Evolutionary conservation across 805 yeast species (phyloP), one percentile per base, ranked within the genome.

Genomic region (Starmerella kuoi): DNA sequence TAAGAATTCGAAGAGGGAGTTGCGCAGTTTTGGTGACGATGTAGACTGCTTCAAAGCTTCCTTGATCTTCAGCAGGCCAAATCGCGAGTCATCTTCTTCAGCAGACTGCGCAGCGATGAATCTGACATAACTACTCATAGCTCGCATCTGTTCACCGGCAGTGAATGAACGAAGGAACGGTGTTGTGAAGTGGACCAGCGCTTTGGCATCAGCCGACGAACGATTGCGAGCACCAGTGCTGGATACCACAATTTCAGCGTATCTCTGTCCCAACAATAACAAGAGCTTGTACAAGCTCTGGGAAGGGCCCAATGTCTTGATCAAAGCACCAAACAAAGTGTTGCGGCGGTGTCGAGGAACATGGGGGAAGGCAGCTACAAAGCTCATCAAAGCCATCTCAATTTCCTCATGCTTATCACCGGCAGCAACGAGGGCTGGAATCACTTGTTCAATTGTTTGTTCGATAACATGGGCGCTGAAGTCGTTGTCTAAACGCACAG

Each of bases 271-370:
- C 55, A 88, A 72, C 52, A 91, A 68, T 54, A 83, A 78, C 48
- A 88, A 59, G 36, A 88, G 72, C 38, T 79, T 68, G 52, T 81
- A 83, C 48, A 87, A 67, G 2, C 94, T 74, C 37, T 67, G 62
- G 7, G 69, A 66, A 35, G 79, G 65, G 19, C 88, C 87, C 47
- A 91, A 65, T 2, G 95, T 81, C 51, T 69, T 69, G 14, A 86
- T 76, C n/a, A 91, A 68, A 1, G 93, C 78, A 2, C 82, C 72
- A 54, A 83, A 91, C 41, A 91, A 64, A 56, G 77, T 78, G 31
- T 84, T 94, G 54, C 98, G 74, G 62, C 98, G 81, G 60, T 91
- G 98, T 58, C 95, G 76, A 47, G 98, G 98, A 50, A 91, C 87
- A 58, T 91, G 97, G 42, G 79, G 77, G 63, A 91, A 84, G 1